Evolutionary conservation across 2,329 filamentous ascomycete species (phyloP).

Genomic region (Elsinoe perseae): DNA sequence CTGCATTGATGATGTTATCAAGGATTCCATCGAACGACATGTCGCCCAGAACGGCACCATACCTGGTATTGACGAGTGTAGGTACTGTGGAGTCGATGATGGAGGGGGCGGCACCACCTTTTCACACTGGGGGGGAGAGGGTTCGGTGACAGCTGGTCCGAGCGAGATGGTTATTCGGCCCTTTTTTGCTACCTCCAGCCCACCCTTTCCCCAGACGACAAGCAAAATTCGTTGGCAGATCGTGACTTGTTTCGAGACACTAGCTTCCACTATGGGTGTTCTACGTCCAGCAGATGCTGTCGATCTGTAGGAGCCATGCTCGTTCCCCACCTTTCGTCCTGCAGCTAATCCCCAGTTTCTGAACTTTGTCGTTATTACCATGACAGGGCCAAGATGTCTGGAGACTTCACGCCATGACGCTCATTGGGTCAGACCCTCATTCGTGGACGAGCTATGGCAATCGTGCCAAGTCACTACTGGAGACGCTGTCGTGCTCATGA

Average conservation of each 20-base stretch:
- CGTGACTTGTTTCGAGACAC: background rate
- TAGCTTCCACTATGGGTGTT: background rate
- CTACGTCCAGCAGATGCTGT: background rate
- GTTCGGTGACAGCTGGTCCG: slow-evolving; percentile 1
- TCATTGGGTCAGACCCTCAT: background rate
- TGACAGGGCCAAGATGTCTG: slow-evolving; percentile 3
- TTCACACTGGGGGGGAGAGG: too few species aligned
- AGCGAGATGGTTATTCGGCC: background rate
- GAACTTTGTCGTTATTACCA: background rate
- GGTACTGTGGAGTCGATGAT: background rate
- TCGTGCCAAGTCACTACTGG: background rate
- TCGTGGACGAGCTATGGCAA: background rate
- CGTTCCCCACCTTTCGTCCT: background rate
- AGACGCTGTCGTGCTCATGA: background rate
- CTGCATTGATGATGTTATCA: background rate
- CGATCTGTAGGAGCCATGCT: background rate
- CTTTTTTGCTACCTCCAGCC: background rate
- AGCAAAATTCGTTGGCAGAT: background rate
- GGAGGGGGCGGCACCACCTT: slow-evolving; percentile 6
- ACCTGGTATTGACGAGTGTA: background rate
- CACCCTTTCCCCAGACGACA: background rate
- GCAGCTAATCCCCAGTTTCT: background rate
- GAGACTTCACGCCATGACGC: background rate
- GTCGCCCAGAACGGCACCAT: background rate
- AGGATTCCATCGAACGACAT: background rate